Conservation (phyloP, 1,284 basidiomycete species). For the Ceratobasidium sp. region DNA sequence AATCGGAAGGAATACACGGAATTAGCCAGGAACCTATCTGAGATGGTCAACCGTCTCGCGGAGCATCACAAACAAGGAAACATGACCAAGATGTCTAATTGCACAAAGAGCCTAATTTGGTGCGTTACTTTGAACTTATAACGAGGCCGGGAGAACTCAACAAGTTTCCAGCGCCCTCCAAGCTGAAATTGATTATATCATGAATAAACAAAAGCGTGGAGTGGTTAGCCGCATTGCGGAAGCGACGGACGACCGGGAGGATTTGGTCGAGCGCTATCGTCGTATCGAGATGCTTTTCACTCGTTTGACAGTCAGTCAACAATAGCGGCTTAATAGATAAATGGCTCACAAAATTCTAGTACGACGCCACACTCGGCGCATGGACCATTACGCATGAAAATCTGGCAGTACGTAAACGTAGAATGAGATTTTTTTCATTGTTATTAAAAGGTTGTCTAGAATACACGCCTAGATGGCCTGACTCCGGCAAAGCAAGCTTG, state of each 20-base stretch:
- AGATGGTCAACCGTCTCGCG: neutral
- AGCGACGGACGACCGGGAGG: neutral
- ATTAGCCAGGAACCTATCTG: neutral
- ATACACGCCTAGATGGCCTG: neutral
- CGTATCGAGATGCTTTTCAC: neutral
- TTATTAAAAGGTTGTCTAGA: neutral
- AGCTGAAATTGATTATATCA: neutral
- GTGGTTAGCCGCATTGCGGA: neutral
- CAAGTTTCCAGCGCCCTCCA: neutral
- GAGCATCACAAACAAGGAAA: neutral
- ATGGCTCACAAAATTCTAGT: neutral
- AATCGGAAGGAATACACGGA: neutral
- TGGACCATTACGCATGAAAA: neutral
- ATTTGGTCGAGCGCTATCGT: neutral
- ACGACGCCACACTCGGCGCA: neutral
- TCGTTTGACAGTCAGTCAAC: slow-evolving; percentile 5
- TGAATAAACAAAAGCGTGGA: neutral
- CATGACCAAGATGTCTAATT: neutral
- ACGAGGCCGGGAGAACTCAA: neutral
- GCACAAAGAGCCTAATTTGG: neutral
- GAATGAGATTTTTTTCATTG: neutral
- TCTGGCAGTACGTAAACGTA: neutral
- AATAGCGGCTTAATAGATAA: neutral
- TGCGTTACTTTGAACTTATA: neutral
- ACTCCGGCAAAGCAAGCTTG: neutral